Evolutionary conservation across 2,329 filamentous ascomycete species (phyloP), one percentile per base, ranked within the genome.

Genomic region (Colletotrichum sp.): DNA sequence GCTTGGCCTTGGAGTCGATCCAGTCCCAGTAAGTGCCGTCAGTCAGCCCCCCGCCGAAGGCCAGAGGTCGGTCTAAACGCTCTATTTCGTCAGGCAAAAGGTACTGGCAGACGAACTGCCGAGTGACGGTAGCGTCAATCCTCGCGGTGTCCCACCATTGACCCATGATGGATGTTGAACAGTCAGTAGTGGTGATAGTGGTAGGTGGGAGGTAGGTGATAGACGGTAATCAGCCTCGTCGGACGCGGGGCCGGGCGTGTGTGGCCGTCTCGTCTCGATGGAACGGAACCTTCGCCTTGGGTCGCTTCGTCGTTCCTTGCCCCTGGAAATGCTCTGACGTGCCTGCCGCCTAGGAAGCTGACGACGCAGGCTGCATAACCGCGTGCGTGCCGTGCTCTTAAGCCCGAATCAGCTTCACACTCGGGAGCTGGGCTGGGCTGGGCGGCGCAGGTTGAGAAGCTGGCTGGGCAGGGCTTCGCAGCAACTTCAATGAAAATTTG

Each of bases 1-100:
- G 89, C 80, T 92, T 93, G 8, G 93, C 92, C 79, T 93, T 93
- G 71, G 91, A 87, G 63, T 94, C 86, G 73, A 96, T 95, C 93
- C 94, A 95, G 81, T 95, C 93, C 87, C 94, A 92, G 82, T 96
- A 96, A 1, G 93, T 95, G 77, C 93, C 91, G 82, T 95, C 92
- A 6, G 93, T 95, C 72, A 91, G 83, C 71, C 91, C 91, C 79
- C 92, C 92, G 34, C 93, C 93, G 82, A 95, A 95, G 15, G 88
- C 90, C 63, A 95, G 86, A 10, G 91, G 91, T 55, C 87, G 86
- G 80, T 93, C 90, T 63, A 96, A 86, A 70, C 90, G 90, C 71
- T 89, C 87, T 78, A 92, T 88, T 83, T 94, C 93, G 76, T 92
- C 88, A 55, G 91, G 89, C 64, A 90, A 87, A 57, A 96, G 87